Evolutionary conservation across 352 stramenopile genomes (phyloP).

Genomic region (Globisporangium emineosum): DNA sequence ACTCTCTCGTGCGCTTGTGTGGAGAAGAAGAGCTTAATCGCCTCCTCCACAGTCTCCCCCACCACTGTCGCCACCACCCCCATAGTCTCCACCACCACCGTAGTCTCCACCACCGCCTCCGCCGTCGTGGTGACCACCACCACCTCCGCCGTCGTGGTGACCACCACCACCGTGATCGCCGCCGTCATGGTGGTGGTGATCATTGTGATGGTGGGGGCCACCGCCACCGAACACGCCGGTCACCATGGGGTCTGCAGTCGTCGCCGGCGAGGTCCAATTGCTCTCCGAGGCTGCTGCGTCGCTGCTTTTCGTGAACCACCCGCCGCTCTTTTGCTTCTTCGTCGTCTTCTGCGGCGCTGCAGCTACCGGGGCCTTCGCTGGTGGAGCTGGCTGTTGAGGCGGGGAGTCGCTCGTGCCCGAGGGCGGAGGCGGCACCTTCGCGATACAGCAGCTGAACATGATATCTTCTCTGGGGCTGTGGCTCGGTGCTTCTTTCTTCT

Average conservation of each 20-base stretch:
- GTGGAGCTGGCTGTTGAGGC: neutral
- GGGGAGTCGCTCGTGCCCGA: neutral
- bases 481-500: neutral
- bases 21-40: neutral
- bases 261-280: neutral
- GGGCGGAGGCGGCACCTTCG: neutral
- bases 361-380: neutral
- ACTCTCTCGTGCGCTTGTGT: neutral
- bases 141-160: neutral
- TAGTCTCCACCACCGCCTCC: neutral
- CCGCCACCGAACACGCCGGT: neutral
- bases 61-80: neutral
- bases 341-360: neutral
- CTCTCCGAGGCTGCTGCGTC: neutral
- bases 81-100: neutral
- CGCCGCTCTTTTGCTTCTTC: neutral
- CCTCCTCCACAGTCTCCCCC: neutral
- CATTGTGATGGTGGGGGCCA: neutral
- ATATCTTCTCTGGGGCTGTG: neutral
- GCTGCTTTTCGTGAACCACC: neutral
- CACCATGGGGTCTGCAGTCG: neutral
- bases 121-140: neutral
- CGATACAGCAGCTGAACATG: constrained; percentile 4
- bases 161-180: neutral
- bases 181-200: neutral